Base-by-base conservation (phyloP, 2,329 filamentous ascomycete genomes). In the Colletotrichum filicis region DNA sequence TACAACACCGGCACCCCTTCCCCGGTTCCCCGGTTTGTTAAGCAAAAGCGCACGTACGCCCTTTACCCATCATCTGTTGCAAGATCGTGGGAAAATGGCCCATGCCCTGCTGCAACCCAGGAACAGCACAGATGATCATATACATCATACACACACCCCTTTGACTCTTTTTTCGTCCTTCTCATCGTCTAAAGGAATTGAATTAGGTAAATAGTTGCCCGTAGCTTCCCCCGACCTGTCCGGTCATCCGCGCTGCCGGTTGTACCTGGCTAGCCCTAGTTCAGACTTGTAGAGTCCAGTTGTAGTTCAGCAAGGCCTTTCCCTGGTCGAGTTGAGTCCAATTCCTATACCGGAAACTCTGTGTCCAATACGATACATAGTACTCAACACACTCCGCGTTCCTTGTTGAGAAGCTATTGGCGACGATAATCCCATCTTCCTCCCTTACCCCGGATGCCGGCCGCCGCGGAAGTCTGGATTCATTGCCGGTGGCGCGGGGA, bases 11-110 rank as follows among this genome's bases (percentile, higher is more conserved):
- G 66, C 46, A 56, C 57, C 53, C 59, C 26, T 69, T 32, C 59
- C 55, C 70, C 70, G 66, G 66, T 69, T 69, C 59, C 70, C 70
- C 66, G 59, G 66, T 52, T 52, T 60, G 42, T 49, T 49, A 9
- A 49, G 16, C 42, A 42, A 63, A 59, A 64, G 70, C 69, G 56
- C 53, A 49, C 16, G 42, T 19, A 49, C 42, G 42, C 42, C 7
- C 42, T n/a, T 42, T 35, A 65, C 59, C 22, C 52, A 26, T 65
- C 52, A 26, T 58, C 30, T 26, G 53, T 56, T 61, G 46, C 66
- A 37, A 59, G 37, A 56, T 19, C 42, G 42, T 46, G 66, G 37
- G 37, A 42, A 66, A 64, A 65, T 64, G 66, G 53, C 42, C 53
- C 32, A 42, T 62, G 59, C 59, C 58, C 22, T 24, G 22, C 35